These are phyloP conservation scores for Blastocystis sp. DNA, from an alignment of 352 stramenopile species.

Conservation along the genomic window DNA sequence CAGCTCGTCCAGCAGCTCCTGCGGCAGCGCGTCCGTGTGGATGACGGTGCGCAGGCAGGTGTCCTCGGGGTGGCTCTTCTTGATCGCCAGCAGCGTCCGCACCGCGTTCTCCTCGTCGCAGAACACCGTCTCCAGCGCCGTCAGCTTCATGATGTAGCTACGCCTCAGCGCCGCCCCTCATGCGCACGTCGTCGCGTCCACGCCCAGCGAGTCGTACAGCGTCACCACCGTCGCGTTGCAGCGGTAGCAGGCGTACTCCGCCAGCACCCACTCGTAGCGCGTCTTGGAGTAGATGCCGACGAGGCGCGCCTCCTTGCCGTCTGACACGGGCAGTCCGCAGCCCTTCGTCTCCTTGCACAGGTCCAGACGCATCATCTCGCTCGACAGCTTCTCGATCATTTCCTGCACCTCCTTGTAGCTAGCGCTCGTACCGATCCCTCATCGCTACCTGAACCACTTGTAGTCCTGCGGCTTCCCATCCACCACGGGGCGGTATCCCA, in stretches of 20 bases:
- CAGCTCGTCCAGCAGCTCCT: conserved; percentile 47
- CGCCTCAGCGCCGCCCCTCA: neutral
- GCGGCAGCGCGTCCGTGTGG: conserved; percentile 43
- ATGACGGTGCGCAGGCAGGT: conserved; percentile 73
- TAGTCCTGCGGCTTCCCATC: conserved; percentile 24
- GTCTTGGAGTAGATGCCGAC: conserved; percentile 93
- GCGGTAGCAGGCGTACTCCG: conserved; percentile 83
- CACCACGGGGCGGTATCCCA: conserved; percentile 45
- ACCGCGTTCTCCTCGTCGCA: conserved; percentile 71
- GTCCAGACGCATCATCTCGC: conserved; percentile 60
- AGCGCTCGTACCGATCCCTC: neutral
- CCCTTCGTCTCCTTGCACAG: conserved; percentile 34
- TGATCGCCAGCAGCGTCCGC: conserved; percentile 65
- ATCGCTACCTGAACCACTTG: conserved; percentile 55
- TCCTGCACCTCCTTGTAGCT: conserved; percentile 58
- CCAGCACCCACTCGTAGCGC: conserved; percentile 89
- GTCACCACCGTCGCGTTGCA: conserved; percentile 79
- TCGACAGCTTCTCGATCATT: conserved; percentile 67
- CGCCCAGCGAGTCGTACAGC: conserved; percentile 84
- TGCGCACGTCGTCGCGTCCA: conserved; percentile 73
- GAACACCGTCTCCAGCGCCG: conserved; percentile 76
- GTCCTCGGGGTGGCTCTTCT: conserved; percentile 50
- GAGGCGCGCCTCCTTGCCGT: conserved; percentile 74
- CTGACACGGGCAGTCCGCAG: conserved; percentile 13
- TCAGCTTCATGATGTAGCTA: conserved; percentile 80